phyloP scores from a whole-genome alignment of 306 rosid species.

The Canavalia gladiata region DNA sequence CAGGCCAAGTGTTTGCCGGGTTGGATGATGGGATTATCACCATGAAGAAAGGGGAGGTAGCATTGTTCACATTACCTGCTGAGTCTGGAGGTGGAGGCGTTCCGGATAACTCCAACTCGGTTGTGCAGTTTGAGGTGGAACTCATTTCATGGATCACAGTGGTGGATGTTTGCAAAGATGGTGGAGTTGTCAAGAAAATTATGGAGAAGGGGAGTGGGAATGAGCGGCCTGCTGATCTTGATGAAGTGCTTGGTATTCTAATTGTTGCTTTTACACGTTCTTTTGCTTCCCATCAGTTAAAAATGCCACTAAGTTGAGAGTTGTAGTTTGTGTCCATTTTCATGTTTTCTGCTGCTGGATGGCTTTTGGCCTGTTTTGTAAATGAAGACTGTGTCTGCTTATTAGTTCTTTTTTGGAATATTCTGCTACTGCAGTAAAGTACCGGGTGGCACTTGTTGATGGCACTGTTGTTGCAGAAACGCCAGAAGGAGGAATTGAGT shows the following conservation, averaged over 20 bases:
- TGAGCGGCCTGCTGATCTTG: constrained; percentile 64
- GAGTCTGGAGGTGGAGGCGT: constrained; percentile 38
- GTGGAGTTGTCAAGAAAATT: constrained; percentile 75
- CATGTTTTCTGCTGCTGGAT: constrained; percentile 31
- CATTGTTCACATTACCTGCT: constrained; percentile 65
- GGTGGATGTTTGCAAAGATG: constrained; percentile 69
- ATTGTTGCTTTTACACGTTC: constrained; percentile 8
- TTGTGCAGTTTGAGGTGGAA: constrained; percentile 64
- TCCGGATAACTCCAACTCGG: constrained; percentile 50
- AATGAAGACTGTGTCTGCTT: constrained; percentile 30
- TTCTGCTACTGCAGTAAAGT: constrained; percentile 62
- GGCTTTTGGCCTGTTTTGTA: constrained; percentile 1
- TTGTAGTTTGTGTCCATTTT: not conserved
- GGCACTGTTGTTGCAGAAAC: constrained; percentile 69
- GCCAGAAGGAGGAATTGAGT: constrained; percentile 66
- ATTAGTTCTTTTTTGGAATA: constrained; percentile 6
- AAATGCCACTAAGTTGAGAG: constrained; percentile 42
- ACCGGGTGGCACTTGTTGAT: constrained; percentile 59
- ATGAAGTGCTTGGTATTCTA: constrained; percentile 77
- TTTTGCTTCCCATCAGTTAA: constrained; percentile 30
- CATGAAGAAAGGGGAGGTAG: constrained; percentile 72
- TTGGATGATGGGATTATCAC: constrained; percentile 65
- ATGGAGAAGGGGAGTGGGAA: constrained; percentile 57
- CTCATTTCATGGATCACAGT: constrained; percentile 72
- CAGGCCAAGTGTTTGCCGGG: constrained; percentile 60